phyloP scores from a whole-genome alignment of 2,329 filamentous ascomycete species.

The Alternaria tenuissima region DNA sequence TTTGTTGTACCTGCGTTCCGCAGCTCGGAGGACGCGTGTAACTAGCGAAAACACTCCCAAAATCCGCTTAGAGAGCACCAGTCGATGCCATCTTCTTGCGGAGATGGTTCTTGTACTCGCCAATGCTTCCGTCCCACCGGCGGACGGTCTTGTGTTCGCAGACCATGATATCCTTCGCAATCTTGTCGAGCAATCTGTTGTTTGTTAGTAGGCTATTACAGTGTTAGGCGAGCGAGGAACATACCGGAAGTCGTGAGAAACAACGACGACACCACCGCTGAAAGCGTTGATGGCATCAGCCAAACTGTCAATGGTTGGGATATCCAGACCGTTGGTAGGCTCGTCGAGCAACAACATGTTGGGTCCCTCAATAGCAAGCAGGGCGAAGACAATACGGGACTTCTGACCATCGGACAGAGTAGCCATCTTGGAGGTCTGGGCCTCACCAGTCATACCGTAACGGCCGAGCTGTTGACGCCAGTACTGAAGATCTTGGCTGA shows the following conservation, averaged over 20 bases:
- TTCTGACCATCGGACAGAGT: constrained; percentile 98
- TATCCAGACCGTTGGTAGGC: constrained; percentile 99
- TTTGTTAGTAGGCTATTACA: constrained; percentile 45
- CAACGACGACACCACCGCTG: constrained; percentile 95
- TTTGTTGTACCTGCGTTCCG: constrained; percentile 29
- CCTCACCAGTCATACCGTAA: constrained; percentile 91
- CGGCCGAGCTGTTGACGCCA: constrained; percentile 97
- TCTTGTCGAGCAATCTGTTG: constrained; percentile 91
- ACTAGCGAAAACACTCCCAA: constrained; percentile 28
- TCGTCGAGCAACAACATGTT: constrained; percentile 99
- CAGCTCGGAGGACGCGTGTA: constrained; percentile 40
- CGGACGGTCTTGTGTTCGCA: constrained; percentile 97
- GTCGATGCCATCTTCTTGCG: constrained; percentile 97
- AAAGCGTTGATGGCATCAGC: constrained; percentile 98
- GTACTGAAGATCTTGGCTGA: constrained; percentile 98
- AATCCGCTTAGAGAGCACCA: constrained; percentile 75
- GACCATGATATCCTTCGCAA: constrained; percentile 99
- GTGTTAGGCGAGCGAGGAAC: constrained; percentile 37
- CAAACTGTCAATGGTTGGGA: constrained; percentile 96
- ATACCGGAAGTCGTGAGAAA: constrained; percentile 98
- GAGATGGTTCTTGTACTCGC: constrained; percentile 97
- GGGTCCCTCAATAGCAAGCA: constrained; percentile 91
- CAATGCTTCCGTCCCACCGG: constrained; percentile 87
- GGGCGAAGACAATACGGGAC: constrained; percentile 95
- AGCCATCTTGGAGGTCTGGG: constrained; percentile 97